Evolutionary conservation across 2,329 filamentous ascomycete genomes (phyloP), one percentile per base, ranked within the genome.

Genomic region (Moelleriella libera): DNA sequence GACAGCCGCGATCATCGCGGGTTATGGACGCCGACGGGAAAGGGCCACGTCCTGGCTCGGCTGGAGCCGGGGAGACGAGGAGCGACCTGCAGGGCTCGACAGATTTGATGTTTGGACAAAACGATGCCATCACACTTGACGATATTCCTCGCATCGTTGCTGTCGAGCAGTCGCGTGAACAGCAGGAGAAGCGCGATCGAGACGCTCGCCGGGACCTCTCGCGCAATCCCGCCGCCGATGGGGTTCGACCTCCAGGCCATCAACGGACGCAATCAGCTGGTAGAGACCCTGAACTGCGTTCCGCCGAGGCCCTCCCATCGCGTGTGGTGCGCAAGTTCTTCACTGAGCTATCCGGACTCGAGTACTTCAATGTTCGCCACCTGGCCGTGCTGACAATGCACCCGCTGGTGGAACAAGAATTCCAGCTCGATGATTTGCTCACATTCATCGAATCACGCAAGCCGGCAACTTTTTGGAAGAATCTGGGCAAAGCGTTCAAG

Each of bases 321-420:
- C 74, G 68, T 46, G 65, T 71, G 60, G 66, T 74, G 1, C 87
- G 90, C 59, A 86, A 83, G 56, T 98, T 94, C 67, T 98, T 98
- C 62, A 96, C 92, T 0, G 92, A 98, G 61, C 75, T 98, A 5
- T 94, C 92, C 2, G 88, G 87, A 1, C 71, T 98, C 31, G 92
- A 98, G 61, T 97, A 96, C 61, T 97, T 98, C 63, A 97, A 97
- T 57, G 86, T 97, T 43, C 83, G 92, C 30, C 90, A 97, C 58
- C 80, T 97, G 48, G 92, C 92, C 8, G 92, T 98, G 5, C 71
- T 98, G 50, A 90, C 87, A 1, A 94, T 98, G 82, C 88, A 95
- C 54, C 88, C 92, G 6, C 74, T 97, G 63, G 74, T 98, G 5
- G 88, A 94, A 56, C 80, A 82, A 4, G 82, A 94, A 56, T 97